Evolutionary conservation across 345 rosid species (phyloP), one percentile per base, ranked within the genome.

Genomic region (Populus tremula): DNA sequence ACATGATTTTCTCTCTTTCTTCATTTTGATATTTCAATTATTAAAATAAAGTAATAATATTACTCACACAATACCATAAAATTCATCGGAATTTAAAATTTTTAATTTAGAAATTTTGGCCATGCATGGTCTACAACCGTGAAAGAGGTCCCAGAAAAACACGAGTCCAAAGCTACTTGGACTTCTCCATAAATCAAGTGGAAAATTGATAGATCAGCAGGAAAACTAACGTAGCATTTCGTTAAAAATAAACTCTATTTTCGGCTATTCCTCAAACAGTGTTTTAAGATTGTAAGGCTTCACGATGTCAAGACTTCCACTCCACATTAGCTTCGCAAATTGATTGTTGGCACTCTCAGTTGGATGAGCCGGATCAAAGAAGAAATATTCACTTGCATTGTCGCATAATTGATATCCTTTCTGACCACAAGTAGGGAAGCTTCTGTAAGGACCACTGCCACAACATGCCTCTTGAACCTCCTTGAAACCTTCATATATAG

Each of bases 341-440:
- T 73, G 76, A 39, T 61, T 23, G 54, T 41, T 33, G 21, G 54
- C 53, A 11, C 62, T 38, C 50, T 72, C 67, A 7, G 76, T 72
- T 3, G 67, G 76, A 72, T 59, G 76, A 72, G 49, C 67, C 14
- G 25, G 29, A 72, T 72, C 76, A 72, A 72, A 72, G 67, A 56
- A 59, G 47, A 72, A 61, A 59, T 56, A 72, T 6, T 72, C 67
- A 35, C 67, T 72, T 0, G 67, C 49, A 72, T 56, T 72, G 5
- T 72, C 67, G n/a, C 76, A 72, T 25, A 72, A 56, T 72, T 33
- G 66, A 59, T 72, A 72, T 12, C 50, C 73, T 12, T 20, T 10
- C 35, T 29, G 18, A 38, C 76, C 76, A 41, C 76, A 72, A 27
- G 2, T 11, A 5, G 11, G 41, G 27, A 1, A 11, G 56, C 67